Conservation (phyloP, 176 grass and related monocot species). For the Hordeum marinum region DNA sequence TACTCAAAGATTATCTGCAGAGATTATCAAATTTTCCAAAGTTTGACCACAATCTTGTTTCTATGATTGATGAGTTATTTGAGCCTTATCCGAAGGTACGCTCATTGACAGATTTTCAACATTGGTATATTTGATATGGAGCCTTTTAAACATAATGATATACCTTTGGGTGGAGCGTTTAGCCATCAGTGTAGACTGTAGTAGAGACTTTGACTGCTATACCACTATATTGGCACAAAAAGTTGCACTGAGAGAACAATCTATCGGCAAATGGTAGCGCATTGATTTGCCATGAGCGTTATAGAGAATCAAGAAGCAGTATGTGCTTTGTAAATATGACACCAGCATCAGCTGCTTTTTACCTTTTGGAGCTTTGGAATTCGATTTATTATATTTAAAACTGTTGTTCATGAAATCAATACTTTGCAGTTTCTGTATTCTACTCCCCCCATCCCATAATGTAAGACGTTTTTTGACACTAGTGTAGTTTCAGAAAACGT, state of each 20-base stretch:
- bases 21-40: slow-evolving; percentile 61
- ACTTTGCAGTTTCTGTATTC: background rate
- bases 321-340: background rate
- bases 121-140: slow-evolving; percentile 3
- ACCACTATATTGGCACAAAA: background rate
- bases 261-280: background rate
- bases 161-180: background rate
- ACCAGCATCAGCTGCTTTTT: background rate
- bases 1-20: slow-evolving; percentile 67
- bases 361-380: background rate
- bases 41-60: slow-evolving; percentile 54
- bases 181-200: background rate
- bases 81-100: slow-evolving; percentile 82
- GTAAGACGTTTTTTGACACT: too few species aligned
- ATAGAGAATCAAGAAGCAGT: background rate
- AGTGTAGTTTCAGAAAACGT: too few species aligned
- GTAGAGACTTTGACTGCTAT: background rate
- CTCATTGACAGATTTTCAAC: slow-evolving; percentile 3
- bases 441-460: too few species aligned
- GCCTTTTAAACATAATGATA: slow-evolving; percentile 22
- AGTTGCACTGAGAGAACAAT: background rate
- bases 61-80: slow-evolving; percentile 62
- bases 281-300: background rate
- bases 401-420: background rate
- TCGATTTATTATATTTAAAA: background rate